Base-by-base conservation (phyloP, 2,329 filamentous ascomycete species). In the Ophiocordyceps unilateralis region DNA sequence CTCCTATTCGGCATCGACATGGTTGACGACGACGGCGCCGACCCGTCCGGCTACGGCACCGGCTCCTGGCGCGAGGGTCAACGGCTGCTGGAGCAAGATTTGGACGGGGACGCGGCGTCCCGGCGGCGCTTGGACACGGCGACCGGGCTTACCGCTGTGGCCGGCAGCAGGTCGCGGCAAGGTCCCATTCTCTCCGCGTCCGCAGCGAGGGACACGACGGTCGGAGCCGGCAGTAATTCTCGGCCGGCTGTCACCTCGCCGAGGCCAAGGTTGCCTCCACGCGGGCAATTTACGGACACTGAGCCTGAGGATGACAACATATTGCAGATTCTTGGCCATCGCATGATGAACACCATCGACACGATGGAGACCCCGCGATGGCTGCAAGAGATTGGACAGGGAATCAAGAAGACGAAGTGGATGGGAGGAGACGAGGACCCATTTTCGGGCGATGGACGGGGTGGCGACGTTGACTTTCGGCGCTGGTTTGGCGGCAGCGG, bases 341-440 rank as follows among this genome's bases (percentile, higher is more conserved):
- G 89, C 30, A 79, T 98, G 52, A 83, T 80, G 61, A 98, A 98
- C 55, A 96, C 91, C 0, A 76, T 96, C 42, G 89, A 96, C 47
- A 82, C 78, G 0, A 72, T 86, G 2, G 81, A 87, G 42, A 72
- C 80, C 24, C 89, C 91, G 0, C 78, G 78, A 49, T 96, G 88
- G 87, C 66, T 94, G 48, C 73, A 78, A 51, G 81, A 83, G 22
- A 67, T 85, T 23, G 73, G 76, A 1, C 69, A 74, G 45, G 73
- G 72, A 9, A 74, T 88, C 59, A 84, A 80, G 59, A 76, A 80
- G 55, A 86, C 85, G 5, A 81, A 78, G 53, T 93, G 86, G 86
- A 83, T 91, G 76, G 74, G 76, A 17, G 74, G 74, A 42, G 70
- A 69, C 42, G 69, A 69, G 11, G 65, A 62, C 15, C 58, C 51